Evolutionary conservation across 768 basidiomycete genomes (phyloP), one percentile per base, ranked within the genome.

Genomic region (Xanthoconium purpureum): DNA sequence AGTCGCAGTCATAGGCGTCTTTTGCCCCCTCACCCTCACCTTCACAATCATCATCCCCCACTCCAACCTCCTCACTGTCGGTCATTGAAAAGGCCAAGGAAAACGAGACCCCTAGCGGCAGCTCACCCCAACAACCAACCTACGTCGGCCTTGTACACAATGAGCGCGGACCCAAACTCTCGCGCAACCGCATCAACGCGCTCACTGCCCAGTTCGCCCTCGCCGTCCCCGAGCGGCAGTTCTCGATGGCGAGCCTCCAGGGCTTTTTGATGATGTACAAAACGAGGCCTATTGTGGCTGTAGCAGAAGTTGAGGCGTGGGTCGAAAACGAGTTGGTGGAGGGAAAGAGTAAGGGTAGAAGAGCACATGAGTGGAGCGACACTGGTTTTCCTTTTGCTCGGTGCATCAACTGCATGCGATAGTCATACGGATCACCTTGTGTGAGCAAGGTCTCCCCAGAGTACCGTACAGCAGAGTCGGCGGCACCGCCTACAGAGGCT

Each of bases 221-320:
- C 1, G 72, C 67, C 12, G 76, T 92, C 14, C 80, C 83, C 1
- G 75, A 80, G 46, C 67, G 75, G 29, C 70, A 70, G 55, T 42
- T 78, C 12, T 73, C 75, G 38, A 76, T 79, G 66, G 77, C 79
- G 2, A 71, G 71, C 20, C 65, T 81, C 0, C 79, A 79, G 53
- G 82, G 85, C 5, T 89, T 83, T 66, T 68, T 91, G 57, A 88
- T 92, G 85, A 70, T 73, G 18, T 81, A 86, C 74, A 89, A 90
- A 69, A 75, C 73, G 7, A 70, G 79, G 5, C 87, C 89, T 0
- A 67, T 73, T 56, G 79, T 78, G 13, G 89, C 88, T 10, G 78
- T 84, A 13, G 67, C 69, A 20, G 74, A 76, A 3, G 67, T 77
- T 7, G 64, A 62, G 11, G 69, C 55, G 10, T 88, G 85, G 82